These are phyloP conservation scores for Pseudozyma hubeiensis DNA, from an alignment of 1,284 basidiomycete genomes.

Conservation along the genomic window DNA sequence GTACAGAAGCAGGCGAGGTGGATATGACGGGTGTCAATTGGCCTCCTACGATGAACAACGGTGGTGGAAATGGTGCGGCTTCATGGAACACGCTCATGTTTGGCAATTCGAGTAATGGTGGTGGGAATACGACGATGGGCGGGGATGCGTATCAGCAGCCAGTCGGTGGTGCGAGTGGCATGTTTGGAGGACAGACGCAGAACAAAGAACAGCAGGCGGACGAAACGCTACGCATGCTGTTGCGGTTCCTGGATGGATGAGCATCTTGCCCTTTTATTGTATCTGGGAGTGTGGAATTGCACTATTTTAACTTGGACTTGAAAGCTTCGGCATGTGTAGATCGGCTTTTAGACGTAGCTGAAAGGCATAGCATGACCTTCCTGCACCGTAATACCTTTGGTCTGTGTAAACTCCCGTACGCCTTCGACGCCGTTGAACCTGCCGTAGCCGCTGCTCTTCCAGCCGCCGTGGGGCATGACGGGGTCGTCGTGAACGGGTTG, in stretches of 20 bases:
- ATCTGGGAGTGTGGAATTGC: not conserved
- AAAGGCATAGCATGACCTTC: conserved; percentile 30
- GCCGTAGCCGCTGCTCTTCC: conserved; percentile 72
- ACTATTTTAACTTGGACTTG: not conserved
- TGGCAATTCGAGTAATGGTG: not conserved
- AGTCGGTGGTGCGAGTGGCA: not conserved
- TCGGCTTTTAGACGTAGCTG: conserved; percentile 16
- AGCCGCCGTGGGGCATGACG: conserved; percentile 75
- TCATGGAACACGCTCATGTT: conserved; percentile 39
- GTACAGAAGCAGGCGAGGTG: conserved; percentile 1
- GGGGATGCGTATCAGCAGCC: not conserved
- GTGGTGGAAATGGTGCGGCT: not conserved
- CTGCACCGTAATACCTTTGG: conserved; percentile 80
- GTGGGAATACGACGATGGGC: not conserved
- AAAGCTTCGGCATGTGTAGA: not conserved
- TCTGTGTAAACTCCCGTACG: conserved; percentile 83
- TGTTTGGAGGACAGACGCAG: conserved; percentile 1
- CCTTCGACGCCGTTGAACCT: conserved; percentile 81
- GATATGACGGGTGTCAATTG: conserved; percentile 22
- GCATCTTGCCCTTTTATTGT: too few relatives aligned
- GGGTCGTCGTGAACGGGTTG: conserved; percentile 51
- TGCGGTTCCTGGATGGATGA: conserved; percentile 32
- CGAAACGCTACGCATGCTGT: conserved; percentile 42
- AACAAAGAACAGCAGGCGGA: conserved; percentile 28
- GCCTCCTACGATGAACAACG: conserved; percentile 4